Base-by-base conservation (phyloP, 371 early-diverging fungal genomes). In the Apophysomyces ossiformis region DNA sequence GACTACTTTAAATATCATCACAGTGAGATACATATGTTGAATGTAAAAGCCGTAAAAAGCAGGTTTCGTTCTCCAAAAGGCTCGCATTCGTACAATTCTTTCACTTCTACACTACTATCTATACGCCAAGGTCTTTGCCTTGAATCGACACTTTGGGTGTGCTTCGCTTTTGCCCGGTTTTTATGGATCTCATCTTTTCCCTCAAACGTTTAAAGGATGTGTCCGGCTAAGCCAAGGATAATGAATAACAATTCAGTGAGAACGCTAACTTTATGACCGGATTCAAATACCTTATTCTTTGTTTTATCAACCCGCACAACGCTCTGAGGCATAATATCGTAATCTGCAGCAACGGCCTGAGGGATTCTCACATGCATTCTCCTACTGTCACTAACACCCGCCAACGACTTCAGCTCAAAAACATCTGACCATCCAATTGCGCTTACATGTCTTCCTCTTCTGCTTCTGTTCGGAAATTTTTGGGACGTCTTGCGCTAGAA, bases 261-360 rank as follows among this genome's bases (percentile, higher is more conserved):
- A 16, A 45, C 15, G 45, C 15, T 26, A 26, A 26, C 32, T 26
- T 26, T 26, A 26, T 26, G 38, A 11, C 5, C 16, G 3, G 41
- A 32, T 12, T 9, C 3, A 62, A 54, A 58, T 73, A 73, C 77
- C 64, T 67, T 73, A 37, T 43, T 16, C 64, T 65, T 75, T 37
- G 62, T 66, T 54, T 69, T 70, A 35, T 76, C 76, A 13, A 64
- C 54, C 44, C 76, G 74, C 4, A 81, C 69, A 2, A 70, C 76
- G 36, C 84, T 84, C 56, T 78, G 77, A 50, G 84, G 84, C 39
- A 75, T 78, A 65, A 84, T 74, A 63, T 84, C 84, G 62, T 81
- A 84, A 61, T 83, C 81, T 8, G 81, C 77, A 35, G 83, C 81
- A 15, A 80, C 81, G 9, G 81, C 79, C 65, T 73, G 78, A 59